phyloP scores from a whole-genome alignment of 2,329 filamentous ascomycete genomes.

The Grosmannia clavigera region DNA sequence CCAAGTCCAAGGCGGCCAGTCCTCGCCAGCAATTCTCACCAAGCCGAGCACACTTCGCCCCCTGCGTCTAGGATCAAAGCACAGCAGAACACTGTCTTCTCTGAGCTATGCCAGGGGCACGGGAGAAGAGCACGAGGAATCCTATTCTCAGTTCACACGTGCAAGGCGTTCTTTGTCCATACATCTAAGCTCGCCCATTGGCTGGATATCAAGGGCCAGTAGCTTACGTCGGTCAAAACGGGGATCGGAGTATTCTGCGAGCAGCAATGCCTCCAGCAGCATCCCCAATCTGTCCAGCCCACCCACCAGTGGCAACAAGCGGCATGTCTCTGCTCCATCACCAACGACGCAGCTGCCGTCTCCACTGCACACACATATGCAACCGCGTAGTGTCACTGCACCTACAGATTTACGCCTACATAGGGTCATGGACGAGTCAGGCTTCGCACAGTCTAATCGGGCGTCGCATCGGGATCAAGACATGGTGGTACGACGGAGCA shows the following conservation, averaged over 20 bases:
- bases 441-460: conserved; percentile 8
- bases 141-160: conserved; percentile 26
- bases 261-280: neutral
- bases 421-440: conserved; percentile 15
- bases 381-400: conserved; percentile 29
- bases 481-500: neutral
- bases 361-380: conserved; percentile 1
- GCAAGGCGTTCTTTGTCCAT: conserved; percentile 44
- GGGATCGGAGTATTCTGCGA: conserved; percentile 17
- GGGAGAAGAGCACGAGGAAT: neutral
- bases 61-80: conserved; percentile 6
- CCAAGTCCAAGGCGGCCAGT: conserved; percentile 14
- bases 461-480: neutral
- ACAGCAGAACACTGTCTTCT: neutral
- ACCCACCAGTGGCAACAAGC: conserved; percentile 21
- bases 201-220: conserved; percentile 43
- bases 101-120: neutral
- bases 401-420: conserved; percentile 21
- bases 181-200: conserved; percentile 44
- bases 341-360: neutral
- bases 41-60: conserved; percentile 17
- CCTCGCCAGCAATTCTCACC: conserved; percentile 24
- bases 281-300: neutral
- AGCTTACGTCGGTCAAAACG: conserved; percentile 46
- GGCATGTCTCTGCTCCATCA: conserved; percentile 40